phyloP scores from a whole-genome alignment of 1,284 basidiomycete genomes.

The Exobasidium rhododendri region DNA sequence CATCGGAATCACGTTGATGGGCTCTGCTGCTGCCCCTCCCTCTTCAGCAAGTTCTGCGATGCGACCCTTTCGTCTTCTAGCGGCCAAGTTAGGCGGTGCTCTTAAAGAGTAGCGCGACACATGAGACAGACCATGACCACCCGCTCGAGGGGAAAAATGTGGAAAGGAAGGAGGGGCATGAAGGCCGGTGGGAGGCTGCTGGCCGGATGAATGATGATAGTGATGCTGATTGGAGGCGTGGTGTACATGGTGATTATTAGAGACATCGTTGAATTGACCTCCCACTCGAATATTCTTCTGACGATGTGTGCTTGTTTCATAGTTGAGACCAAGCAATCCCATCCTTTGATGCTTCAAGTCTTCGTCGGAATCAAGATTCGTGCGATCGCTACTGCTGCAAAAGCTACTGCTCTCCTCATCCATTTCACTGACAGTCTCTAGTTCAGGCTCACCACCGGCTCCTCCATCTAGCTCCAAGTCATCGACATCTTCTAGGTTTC shows the following conservation, averaged over 20 bases:
- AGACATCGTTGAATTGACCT: neutral
- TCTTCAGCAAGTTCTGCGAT: slow-evolving; percentile 46
- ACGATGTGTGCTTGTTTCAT: neutral
- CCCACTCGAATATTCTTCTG: neutral
- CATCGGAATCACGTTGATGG: neutral
- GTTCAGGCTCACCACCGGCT: slow-evolving; percentile 29
- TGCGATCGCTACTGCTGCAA: slow-evolving; percentile 10
- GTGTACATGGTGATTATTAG: slow-evolving; percentile 5
- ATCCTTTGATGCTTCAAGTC: neutral
- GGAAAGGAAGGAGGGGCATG: slow-evolving; percentile 8
- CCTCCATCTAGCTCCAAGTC: slow-evolving; percentile 38
- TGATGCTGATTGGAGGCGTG: slow-evolving; percentile 8
- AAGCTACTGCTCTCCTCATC: slow-evolving; percentile 43
- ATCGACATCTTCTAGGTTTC: slow-evolving; percentile 49
- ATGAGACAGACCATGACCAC: slow-evolving; percentile 22
- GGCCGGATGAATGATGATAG: slow-evolving; percentile 8
- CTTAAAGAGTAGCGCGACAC: slow-evolving; percentile 12
- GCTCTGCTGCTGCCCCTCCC: neutral
- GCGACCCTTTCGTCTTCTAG: slow-evolving; percentile 35
- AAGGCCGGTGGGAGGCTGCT: neutral
- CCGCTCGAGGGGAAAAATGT: slow-evolving; percentile 21
- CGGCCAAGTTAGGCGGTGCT: slow-evolving; percentile 15
- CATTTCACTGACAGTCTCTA: slow-evolving; percentile 45
- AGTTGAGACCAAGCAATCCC: neutral
- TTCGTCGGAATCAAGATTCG: slow-evolving; percentile 5